Percentiles rank a stretch among this genome's conserved stretches.
Evolutionary conservation across 352 stramenopile genomes (phyloP).

Genomic region (Phytophthora foliorum): DNA sequence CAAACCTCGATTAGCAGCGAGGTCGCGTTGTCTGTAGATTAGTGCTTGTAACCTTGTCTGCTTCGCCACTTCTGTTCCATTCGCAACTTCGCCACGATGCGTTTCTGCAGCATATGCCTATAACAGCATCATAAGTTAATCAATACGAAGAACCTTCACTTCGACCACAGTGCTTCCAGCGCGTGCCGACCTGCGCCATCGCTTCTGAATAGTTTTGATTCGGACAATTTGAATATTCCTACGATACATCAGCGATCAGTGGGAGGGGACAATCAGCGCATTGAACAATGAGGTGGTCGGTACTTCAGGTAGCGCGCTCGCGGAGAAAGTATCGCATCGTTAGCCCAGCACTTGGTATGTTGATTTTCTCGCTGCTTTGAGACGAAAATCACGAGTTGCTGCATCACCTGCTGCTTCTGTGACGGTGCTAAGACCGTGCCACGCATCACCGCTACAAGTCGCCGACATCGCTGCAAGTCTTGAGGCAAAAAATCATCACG

Average conservation of each 20-base stretch:
- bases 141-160: not conserved
- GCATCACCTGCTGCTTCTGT: constrained; percentile 46
- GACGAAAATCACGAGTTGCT: constrained; percentile 39
- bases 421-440: constrained; percentile 52
- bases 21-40: too few species aligned
- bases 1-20: not conserved
- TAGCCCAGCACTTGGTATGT: not conserved
- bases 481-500: constrained; percentile 21
- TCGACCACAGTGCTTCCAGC: not conserved
- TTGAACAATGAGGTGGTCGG: not conserved
- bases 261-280: not conserved
- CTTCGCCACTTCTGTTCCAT: constrained; percentile 45
- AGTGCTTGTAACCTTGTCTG: constrained; percentile 28
- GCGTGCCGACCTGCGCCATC: constrained; percentile 21
- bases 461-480: constrained; percentile 65
- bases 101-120: constrained; percentile 27
- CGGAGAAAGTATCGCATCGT: constrained; percentile 20
- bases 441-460: constrained; percentile 62
- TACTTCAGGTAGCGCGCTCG: constrained; percentile 46
- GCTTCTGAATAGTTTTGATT: constrained; percentile 25
- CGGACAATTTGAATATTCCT: constrained; percentile 20
- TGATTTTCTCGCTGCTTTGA: not conserved
- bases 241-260: not conserved
- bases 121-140: not conserved
- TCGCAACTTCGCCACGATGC: constrained; percentile 16